Conservation (phyloP, 2,329 filamentous ascomycete genomes). For the Helminthosporium solani region DNA sequence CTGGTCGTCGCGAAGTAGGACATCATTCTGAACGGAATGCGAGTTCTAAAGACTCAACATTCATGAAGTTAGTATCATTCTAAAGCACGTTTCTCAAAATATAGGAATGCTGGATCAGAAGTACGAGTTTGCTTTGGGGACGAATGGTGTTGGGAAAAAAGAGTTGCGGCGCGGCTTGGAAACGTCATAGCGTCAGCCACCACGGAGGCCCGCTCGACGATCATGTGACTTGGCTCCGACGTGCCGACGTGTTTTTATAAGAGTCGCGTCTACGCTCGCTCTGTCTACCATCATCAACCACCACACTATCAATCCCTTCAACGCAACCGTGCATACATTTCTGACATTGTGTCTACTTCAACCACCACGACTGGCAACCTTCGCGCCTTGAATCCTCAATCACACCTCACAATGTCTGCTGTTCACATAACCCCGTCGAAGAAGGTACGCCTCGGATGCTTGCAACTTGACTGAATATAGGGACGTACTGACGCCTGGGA, state of each 20-base stretch:
- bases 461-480: slow-evolving; percentile 31
- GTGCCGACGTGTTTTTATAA: slow-evolving; percentile 23
- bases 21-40: slow-evolving; percentile 8
- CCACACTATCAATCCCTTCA: slow-evolving; percentile 26
- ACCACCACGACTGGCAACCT: slow-evolving; percentile 12
- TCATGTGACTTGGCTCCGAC: slow-evolving; percentile 23
- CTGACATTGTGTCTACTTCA: slow-evolving; percentile 18
- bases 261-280: slow-evolving; percentile 20
- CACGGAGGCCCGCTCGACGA: slow-evolving; percentile 14
- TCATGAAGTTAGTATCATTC: slow-evolving; percentile 20
- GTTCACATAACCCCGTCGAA: slow-evolving; percentile 71
- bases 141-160: slow-evolving; percentile 8
- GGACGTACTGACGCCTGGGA: slow-evolving; percentile 41
- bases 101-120: neutral
- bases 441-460: slow-evolving; percentile 57
- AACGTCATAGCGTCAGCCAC: slow-evolving; percentile 35
- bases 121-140: neutral
- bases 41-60: neutral
- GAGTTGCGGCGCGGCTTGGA: slow-evolving; percentile 9
- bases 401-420: slow-evolving; percentile 64
- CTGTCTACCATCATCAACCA: slow-evolving; percentile 20
- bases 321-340: slow-evolving; percentile 12
- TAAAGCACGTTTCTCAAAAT: slow-evolving; percentile 6
- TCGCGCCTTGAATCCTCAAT: slow-evolving; percentile 11
- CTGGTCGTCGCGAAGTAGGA: slow-evolving; percentile 22